phyloP scores from a whole-genome alignment of 108 stramenopile species.

The Epipyxis sp. region DNA sequence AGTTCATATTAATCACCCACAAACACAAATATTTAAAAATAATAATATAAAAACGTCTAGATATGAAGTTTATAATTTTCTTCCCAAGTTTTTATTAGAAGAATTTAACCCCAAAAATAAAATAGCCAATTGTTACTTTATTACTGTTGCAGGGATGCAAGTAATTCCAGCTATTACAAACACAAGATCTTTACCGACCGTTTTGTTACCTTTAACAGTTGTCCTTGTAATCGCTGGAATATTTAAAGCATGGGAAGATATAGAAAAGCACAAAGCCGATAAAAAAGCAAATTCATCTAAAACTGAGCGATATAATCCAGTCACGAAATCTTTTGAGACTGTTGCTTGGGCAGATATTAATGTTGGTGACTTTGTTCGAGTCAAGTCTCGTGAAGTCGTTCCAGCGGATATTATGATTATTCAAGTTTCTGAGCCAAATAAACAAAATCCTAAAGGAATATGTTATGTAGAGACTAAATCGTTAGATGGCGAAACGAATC shows the following conservation, averaged over 20 bases:
- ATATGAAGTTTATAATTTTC: conserved; percentile 33
- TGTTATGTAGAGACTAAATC: conserved; percentile 57
- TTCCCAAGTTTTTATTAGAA: conserved; percentile 46
- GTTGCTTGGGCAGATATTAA: conserved; percentile 34
- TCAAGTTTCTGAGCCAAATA: conserved; percentile 39
- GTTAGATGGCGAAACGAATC: conserved; percentile 56
- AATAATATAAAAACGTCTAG: conserved; percentile 32
- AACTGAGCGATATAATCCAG: not conserved
- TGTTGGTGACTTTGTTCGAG: conserved; percentile 44
- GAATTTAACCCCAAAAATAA: conserved; percentile 33
- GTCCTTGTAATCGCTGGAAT: conserved; percentile 27
- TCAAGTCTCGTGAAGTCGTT: conserved; percentile 42
- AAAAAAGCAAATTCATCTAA: conserved; percentile 37
- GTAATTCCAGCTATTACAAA: conserved; percentile 47
- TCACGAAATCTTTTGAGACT: not conserved
- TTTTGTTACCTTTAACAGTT: conserved; percentile 27
- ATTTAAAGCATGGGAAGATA: conserved; percentile 27
- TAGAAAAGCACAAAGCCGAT: conserved; percentile 41
- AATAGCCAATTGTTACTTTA: conserved; percentile 54
- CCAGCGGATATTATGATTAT: conserved; percentile 53
- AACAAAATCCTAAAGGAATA: conserved; percentile 31
- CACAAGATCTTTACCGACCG: conserved; percentile 45
- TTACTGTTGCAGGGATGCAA: conserved; percentile 51
- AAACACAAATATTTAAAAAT: not conserved
- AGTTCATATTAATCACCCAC: too few relatives aligned